Percentiles rank a stretch among this genome's conserved stretches.
These are phyloP conservation scores for Gynandropsis gynandra DNA, from an alignment of 345 rosid species.

Conservation along the genomic window DNA sequence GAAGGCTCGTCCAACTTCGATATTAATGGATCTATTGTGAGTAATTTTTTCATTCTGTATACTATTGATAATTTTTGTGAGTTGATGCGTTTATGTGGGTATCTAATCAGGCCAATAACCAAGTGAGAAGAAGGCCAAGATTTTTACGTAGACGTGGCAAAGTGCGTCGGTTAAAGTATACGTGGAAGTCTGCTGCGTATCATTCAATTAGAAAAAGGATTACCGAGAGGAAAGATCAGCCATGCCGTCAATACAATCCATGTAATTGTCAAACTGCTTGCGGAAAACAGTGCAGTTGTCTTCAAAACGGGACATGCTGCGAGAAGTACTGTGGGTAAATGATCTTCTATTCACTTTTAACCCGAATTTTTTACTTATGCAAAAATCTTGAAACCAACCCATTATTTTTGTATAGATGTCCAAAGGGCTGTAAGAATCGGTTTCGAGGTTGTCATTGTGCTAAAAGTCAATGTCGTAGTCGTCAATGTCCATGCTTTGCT, in stretches of 20 bases:
- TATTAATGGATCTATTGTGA: conserved; percentile 63
- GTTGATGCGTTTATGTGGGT: conserved; percentile 10
- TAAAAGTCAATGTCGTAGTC: conserved; percentile 98
- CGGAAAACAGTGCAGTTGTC: conserved; percentile 89
- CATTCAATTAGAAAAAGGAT: conserved; percentile 90
- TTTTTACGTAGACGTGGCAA: conserved; percentile 88
- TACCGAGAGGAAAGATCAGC: conserved; percentile 95
- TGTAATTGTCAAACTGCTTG: conserved; percentile 90
- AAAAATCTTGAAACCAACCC: conserved; percentile 16
- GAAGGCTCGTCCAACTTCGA: conserved; percentile 85
- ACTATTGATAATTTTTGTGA: neutral
- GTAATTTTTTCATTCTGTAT: conserved; percentile 12
- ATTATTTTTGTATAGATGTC: conserved; percentile 55
- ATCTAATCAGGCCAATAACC: conserved; percentile 56
- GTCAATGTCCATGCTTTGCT: conserved; percentile 99
- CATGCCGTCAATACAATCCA: conserved; percentile 97
- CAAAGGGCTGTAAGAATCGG: conserved; percentile 91
- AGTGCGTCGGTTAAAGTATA: conserved; percentile 96
- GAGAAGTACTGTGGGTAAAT: conserved; percentile 99
- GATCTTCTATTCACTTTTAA: conserved; percentile 17
- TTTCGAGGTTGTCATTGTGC: conserved; percentile 99
- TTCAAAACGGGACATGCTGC: conserved; percentile 92
- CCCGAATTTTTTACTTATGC: neutral
- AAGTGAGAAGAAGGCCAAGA: conserved; percentile 87
- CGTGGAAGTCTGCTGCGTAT: conserved; percentile 99